Evolutionary conservation across 805 yeast genomes (phyloP).

Genomic region (Ogataea degrootiae): DNA sequence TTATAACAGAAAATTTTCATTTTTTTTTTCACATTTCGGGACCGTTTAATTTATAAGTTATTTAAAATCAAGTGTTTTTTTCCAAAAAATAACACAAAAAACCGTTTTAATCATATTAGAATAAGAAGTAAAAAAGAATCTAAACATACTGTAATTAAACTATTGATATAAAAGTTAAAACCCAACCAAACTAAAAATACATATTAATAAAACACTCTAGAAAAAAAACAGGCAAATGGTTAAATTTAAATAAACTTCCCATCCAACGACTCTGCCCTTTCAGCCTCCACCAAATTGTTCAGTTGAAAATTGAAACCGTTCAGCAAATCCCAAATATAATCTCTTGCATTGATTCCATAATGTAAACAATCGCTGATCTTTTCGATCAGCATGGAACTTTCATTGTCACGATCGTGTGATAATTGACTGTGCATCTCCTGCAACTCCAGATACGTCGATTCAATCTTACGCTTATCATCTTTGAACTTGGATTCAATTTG

Average conservation of each 20-base stretch:
- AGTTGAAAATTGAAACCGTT: not conserved
- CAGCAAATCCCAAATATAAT: not conserved
- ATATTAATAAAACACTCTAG: too few relatives aligned
- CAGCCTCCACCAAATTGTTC: not conserved
- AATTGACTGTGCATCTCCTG: slow-evolving; percentile 50
- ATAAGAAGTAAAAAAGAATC: too few relatives aligned
- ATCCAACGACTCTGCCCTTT: too few relatives aligned
- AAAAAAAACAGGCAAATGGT: not conserved
- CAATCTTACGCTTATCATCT: slow-evolving; percentile 10
- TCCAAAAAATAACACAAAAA: too few relatives aligned
- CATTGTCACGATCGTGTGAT: not conserved
- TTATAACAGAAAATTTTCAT: too few relatives aligned
- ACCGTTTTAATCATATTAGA: too few relatives aligned
- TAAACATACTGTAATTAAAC: too few relatives aligned
- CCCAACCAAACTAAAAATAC: too few relatives aligned
- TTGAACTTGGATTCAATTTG: slow-evolving; percentile 8
- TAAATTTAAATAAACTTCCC: not conserved
- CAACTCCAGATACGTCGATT: slow-evolving; percentile 42
- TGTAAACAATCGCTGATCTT: slow-evolving; percentile 2
- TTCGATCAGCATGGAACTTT: not conserved
- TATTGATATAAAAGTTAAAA: too few relatives aligned
- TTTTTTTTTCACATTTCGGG: not conserved
- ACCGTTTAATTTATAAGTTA: not conserved
- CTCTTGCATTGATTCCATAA: not conserved
- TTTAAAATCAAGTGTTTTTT: not conserved